phyloP scores from a whole-genome alignment of 129 eudicot species.

The Cynara cardunculus region DNA sequence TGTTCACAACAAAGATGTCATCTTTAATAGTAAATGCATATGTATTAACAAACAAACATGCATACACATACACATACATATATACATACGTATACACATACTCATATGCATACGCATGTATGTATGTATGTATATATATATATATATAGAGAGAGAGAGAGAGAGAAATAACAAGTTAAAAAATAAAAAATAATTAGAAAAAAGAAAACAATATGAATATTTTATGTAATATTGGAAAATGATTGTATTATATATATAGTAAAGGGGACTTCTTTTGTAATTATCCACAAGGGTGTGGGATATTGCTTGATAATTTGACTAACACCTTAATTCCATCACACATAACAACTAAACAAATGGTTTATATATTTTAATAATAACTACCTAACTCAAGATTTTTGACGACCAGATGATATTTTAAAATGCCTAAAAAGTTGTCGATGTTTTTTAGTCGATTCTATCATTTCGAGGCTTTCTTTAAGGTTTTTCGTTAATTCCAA shows the following conservation, averaged over 20 bases:
- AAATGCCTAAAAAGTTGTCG: too few species aligned
- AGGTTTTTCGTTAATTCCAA: too few species aligned
- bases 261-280: background rate
- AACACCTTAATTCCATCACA: constrained; percentile 1
- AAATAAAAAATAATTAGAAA: background rate
- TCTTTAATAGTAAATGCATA: background rate
- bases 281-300: constrained; percentile 4
- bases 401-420: too few species aligned
- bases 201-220: background rate
- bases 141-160: too few species aligned
- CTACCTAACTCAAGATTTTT: too few species aligned
- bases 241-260: background rate
- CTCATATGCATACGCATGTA: background rate
- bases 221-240: background rate
- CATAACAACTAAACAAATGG: background rate
- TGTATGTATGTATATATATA: too few species aligned
- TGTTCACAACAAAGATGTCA: background rate
- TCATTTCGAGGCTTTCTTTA: too few species aligned
- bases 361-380: too few species aligned
- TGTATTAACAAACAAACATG: background rate
- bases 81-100: background rate
- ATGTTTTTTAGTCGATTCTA: too few species aligned
- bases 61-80: background rate
- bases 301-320: constrained; percentile 8
- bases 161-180: background rate